Evolutionary conservation across 164 flowering plant genomes (phyloP), one percentile per base, ranked within the genome.

Genomic region (Berberis thunbergii): DNA sequence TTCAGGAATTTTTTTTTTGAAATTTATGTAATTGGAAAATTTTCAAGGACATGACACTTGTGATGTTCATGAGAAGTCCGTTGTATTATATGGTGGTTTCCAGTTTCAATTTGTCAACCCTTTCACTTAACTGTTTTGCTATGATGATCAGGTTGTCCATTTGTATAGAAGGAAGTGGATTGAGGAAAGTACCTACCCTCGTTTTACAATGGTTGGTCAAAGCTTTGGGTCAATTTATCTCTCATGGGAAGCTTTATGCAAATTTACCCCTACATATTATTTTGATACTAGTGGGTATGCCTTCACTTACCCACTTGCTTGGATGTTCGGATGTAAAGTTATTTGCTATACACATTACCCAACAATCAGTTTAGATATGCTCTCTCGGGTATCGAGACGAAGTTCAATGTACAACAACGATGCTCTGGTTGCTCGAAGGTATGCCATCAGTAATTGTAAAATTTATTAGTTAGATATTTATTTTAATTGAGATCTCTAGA

Each of bases 251-350:
- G 99, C 99, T 67, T 73, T 94, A 62, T 67, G 84, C 80, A 83
- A 82, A 72, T 81, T 78, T 58, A 87, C 94, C 4, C 97, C 99
- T 54, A 59, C 65, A 42, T 82, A 84, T 74, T 94, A 78, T 73
- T 81, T 91, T 63, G 97, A 91, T 73, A 94, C 88, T 3, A 85
- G 96, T 76, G 99, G 99, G 62, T 91, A 94, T 83, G 97, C 99
- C 41, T 91, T 94, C 70, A 87, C 99, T 1, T 91, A 94, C 78
- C 97, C 99, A 9, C 75, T 91, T 70, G 96, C 96, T 12, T 73
- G 96, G 64, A 4, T 84, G 55, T 94, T 91, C 81, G 99, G 99
- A 48, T 91, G 99, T 79, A 87, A 79, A 73, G 95, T 94, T 67
- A 67, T 94, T 57, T 86, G 91, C 79, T 89, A 94, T 68, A 91